Evolutionary conservation across 805 yeast genomes (phyloP).

Genomic region (Candida awuae): DNA sequence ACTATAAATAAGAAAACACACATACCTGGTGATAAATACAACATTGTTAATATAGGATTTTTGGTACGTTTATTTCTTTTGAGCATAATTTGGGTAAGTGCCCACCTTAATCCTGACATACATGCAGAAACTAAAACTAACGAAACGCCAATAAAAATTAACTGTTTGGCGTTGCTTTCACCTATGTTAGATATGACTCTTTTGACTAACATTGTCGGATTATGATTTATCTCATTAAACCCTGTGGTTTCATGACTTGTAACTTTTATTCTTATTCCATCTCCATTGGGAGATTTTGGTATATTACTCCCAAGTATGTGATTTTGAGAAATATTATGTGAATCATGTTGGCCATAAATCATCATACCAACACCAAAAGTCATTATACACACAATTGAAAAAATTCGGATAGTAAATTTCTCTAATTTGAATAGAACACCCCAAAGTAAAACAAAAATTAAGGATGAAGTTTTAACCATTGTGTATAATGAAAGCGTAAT

Average conservation of each 20-base stretch:
- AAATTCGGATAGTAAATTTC: constrained; percentile 56
- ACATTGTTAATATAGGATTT: constrained; percentile 77
- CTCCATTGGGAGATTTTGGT: no score
- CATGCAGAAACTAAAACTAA: constrained; percentile 72
- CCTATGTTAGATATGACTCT: no score
- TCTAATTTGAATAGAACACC: constrained; percentile 80
- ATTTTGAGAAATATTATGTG: neutral
- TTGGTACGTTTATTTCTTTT: constrained; percentile 49
- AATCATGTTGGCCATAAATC: constrained; percentile 49
- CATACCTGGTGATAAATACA: constrained; percentile 83
- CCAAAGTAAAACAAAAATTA: constrained; percentile 83
- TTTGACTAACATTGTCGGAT: no score
- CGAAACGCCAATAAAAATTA: constrained; percentile 49
- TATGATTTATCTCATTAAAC: no score
- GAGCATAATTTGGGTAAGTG: constrained; percentile 77
- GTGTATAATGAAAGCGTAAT: constrained; percentile 83
- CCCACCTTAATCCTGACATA: constrained; percentile 91
- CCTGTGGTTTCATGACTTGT: no score
- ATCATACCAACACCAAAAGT: constrained; percentile 78
- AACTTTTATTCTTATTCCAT: no score
- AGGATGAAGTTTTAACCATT: constrained; percentile 82
- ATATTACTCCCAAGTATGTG: neutral
- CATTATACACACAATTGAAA: constrained; percentile 69
- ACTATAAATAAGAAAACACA: constrained; percentile 48
- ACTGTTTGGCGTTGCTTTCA: no score